Evolutionary conservation across 2,329 filamentous ascomycete genomes (phyloP).

Genomic region (Xylaria arbuscula): DNA sequence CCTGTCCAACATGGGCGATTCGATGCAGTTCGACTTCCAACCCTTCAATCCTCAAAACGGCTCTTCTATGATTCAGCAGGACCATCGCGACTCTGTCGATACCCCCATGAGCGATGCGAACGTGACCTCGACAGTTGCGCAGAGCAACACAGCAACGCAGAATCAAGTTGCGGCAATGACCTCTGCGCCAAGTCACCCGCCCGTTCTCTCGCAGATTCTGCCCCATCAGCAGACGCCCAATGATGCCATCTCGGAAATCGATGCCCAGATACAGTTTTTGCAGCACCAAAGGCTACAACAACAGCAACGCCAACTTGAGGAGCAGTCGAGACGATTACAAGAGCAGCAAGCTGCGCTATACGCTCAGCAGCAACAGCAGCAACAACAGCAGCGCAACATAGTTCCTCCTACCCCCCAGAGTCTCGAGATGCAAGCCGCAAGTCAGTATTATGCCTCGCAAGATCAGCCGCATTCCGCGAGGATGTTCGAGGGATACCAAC

Average conservation of each 20-base stretch:
- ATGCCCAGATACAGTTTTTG: constrained; percentile 73
- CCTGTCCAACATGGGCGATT: constrained; percentile 64
- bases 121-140: constrained; percentile 52
- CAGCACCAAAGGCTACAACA: constrained; percentile 72
- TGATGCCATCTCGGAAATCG: constrained; percentile 68
- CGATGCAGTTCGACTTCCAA: constrained; percentile 70
- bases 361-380: constrained; percentile 51
- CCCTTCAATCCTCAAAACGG: constrained; percentile 60
- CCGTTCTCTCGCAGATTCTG: constrained; percentile 60
- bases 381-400: constrained; percentile 64
- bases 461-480: constrained; percentile 67
- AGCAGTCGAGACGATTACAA: constrained; percentile 61
- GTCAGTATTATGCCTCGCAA: constrained; percentile 69
- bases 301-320: constrained; percentile 67
- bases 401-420: constrained; percentile 85
- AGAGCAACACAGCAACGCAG: constrained; percentile 54
- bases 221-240: constrained; percentile 59
- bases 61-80: constrained; percentile 55
- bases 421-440: constrained; percentile 76
- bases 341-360: constrained; percentile 63
- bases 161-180: constrained; percentile 63
- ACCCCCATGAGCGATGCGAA: constrained; percentile 62
- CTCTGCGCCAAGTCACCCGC: constrained; percentile 57
- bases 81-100: constrained; percentile 58
- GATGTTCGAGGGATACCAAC: constrained; percentile 74